phyloP scores from a whole-genome alignment of 208 protist species.

The Crithidia sp. region DNA sequence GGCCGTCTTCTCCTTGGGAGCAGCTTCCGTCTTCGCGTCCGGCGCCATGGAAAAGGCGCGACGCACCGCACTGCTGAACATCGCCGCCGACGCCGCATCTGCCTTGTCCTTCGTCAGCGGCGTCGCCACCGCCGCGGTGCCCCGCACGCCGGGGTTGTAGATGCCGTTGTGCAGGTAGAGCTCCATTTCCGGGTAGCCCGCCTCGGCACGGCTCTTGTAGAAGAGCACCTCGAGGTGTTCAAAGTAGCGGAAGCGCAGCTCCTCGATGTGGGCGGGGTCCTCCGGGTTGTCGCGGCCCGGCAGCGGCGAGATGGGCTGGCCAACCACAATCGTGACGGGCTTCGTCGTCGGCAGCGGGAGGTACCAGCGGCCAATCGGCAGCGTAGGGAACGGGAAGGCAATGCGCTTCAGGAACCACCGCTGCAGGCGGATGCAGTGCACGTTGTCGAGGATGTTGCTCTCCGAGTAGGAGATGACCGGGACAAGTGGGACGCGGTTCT shows the following conservation, averaged over 20 bases:
- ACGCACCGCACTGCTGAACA: conserved; percentile 21
- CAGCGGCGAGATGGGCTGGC: conserved; percentile 57
- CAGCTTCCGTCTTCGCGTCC: not conserved
- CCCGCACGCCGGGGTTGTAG: conserved; percentile 56
- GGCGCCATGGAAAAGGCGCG: conserved; percentile 10
- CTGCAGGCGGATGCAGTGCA: conserved; percentile 71
- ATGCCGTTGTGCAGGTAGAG: conserved; percentile 83
- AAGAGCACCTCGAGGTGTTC: conserved; percentile 61
- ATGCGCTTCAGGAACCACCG: conserved; percentile 55
- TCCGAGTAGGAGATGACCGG: conserved; percentile 84
- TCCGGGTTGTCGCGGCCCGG: conserved; percentile 54
- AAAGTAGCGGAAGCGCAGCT: conserved; percentile 69
- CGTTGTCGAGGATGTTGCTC: conserved; percentile 72
- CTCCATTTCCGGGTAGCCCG: conserved; percentile 81
- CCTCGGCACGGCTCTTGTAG: conserved; percentile 68
- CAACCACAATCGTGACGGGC: conserved; percentile 84
- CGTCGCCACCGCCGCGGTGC: conserved; percentile 19
- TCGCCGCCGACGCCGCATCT: conserved; percentile 12
- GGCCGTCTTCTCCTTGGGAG: not conserved
- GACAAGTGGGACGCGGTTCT: conserved; percentile 71
- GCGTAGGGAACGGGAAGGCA: conserved; percentile 83
- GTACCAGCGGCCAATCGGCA: conserved; percentile 74
- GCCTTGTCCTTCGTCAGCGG: conserved; percentile 10
- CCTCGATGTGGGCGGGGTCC: conserved; percentile 62
- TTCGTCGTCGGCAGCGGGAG: conserved; percentile 67